Conservation (phyloP, 805 yeast genomes). For the Schwanniomyces sp. region DNA sequence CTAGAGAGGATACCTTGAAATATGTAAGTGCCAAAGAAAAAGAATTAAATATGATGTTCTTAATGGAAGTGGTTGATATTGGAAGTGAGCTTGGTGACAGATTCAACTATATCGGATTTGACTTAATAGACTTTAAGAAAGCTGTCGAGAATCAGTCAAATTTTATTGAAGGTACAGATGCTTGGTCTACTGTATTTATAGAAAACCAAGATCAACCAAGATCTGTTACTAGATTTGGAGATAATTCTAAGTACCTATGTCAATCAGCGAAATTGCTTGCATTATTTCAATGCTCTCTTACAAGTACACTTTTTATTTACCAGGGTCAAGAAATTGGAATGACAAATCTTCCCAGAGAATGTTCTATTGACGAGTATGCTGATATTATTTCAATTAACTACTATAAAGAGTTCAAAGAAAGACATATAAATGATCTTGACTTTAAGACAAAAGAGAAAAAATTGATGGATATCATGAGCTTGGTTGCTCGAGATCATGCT, state of each 20-base stretch:
- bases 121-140: constrained; percentile 41
- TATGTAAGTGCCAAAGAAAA: constrained; percentile 40
- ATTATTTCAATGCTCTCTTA: constrained; percentile 43
- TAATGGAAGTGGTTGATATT: constrained; percentile 32
- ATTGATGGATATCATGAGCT: constrained; percentile 31
- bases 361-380: constrained; percentile 50
- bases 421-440: constrained; percentile 23
- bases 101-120: constrained; percentile 33
- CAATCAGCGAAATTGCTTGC: constrained; percentile 51
- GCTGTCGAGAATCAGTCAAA: constrained; percentile 33
- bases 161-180: constrained; percentile 51
- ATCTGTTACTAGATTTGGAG: constrained; percentile 51
- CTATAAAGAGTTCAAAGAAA: constrained; percentile 30
- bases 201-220: constrained; percentile 65
- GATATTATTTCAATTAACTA: constrained; percentile 50
- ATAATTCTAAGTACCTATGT: constrained; percentile 34
- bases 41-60: constrained; percentile 38
- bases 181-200: constrained; percentile 55
- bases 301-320: constrained; percentile 56
- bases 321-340: constrained; percentile 65
- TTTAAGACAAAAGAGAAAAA: constrained; percentile 14
- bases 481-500: constrained; percentile 51
- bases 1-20: constrained; percentile 41
- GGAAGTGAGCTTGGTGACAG: constrained; percentile 37
- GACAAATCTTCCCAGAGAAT: constrained; percentile 46